phyloP scores from a whole-genome alignment of 2,329 filamentous ascomycete species.

The Trichophyton mentagrophytes region DNA sequence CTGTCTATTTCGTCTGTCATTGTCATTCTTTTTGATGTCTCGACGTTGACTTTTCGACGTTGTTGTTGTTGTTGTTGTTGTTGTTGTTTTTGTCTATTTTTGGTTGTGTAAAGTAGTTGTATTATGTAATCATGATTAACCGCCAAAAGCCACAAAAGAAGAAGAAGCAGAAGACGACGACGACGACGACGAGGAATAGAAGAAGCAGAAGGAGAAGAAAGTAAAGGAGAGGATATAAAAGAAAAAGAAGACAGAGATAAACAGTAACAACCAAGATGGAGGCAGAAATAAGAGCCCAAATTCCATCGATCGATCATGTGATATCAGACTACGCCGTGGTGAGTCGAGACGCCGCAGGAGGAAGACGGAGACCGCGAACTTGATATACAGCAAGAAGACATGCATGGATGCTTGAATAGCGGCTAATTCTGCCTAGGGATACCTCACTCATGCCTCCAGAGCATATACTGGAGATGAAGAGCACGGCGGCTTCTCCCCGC shows the following conservation, averaged over 20 bases:
- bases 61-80: too few species aligned
- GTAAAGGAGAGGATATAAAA: neutral
- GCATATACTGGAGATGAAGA: constrained; percentile 65
- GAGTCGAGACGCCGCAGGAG: constrained; percentile 15
- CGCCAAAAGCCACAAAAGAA: neutral
- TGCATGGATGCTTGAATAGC: neutral
- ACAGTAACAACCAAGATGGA: constrained; percentile 49
- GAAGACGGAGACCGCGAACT: neutral
- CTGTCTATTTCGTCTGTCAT: too few species aligned
- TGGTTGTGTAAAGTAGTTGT: neutral
- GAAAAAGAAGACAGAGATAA: neutral
- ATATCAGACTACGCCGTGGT: constrained; percentile 79
- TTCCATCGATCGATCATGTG: constrained; percentile 78
- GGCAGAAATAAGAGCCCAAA: constrained; percentile 67
- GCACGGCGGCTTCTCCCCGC: constrained; percentile 54
- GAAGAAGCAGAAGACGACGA: neutral
- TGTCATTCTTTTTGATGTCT: too few species aligned
- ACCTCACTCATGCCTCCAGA: constrained; percentile 83
- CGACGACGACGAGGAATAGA: neutral
- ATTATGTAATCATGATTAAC: neutral
- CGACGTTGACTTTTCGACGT: too few species aligned
- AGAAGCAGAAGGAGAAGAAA: neutral
- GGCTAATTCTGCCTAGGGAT: constrained; percentile 45
- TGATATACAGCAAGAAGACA: neutral
- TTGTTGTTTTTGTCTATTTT: too few species aligned